phyloP scores from a whole-genome alignment of 2,329 filamentous ascomycete genomes.

The Metarhizium humberi region DNA sequence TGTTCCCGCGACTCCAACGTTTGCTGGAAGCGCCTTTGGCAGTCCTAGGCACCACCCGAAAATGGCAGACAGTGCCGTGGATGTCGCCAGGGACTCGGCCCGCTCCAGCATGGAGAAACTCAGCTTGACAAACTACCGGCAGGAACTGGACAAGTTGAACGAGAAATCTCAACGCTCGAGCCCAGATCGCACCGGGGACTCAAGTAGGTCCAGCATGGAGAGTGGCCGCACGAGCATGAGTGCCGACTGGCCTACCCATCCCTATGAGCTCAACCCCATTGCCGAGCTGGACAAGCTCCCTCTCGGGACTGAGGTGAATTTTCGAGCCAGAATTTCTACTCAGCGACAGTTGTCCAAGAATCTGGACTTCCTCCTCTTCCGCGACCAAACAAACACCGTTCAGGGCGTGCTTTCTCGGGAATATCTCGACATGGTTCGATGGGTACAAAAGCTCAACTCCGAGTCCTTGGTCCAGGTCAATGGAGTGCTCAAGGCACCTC shows the following conservation, averaged over 20 bases:
- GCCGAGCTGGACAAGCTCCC: conserved; percentile 26
- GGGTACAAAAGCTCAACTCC: conserved; percentile 72
- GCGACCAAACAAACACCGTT: conserved; percentile 73
- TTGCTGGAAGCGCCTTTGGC: conserved; percentile 10
- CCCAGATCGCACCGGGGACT: conserved; percentile 16
- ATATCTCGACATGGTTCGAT: conserved; percentile 67
- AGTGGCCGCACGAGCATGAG: conserved; percentile 26
- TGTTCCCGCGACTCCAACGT: neutral
- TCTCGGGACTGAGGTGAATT: conserved; percentile 29
- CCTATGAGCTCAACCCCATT: conserved; percentile 29
- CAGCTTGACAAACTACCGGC: conserved; percentile 13
- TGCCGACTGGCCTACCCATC: conserved; percentile 29
- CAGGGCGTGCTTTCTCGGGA: conserved; percentile 62
- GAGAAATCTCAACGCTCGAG: conserved; percentile 14
- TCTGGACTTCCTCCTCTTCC: conserved; percentile 76
- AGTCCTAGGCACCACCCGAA: conserved; percentile 13
- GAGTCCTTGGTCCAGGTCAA: conserved; percentile 72
- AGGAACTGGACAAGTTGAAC: conserved; percentile 11
- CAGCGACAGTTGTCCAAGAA: conserved; percentile 73
- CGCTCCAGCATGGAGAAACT: conserved; percentile 19
- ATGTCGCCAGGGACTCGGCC: conserved; percentile 18
- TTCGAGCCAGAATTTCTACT: conserved; percentile 40
- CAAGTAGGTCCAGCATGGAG: conserved; percentile 17
- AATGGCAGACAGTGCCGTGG: conserved; percentile 24
- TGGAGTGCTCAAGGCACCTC: conserved; percentile 63